These are phyloP conservation scores for Teunomyces stri DNA, from an alignment of 805 yeast genomes.

Conservation along the genomic window DNA sequence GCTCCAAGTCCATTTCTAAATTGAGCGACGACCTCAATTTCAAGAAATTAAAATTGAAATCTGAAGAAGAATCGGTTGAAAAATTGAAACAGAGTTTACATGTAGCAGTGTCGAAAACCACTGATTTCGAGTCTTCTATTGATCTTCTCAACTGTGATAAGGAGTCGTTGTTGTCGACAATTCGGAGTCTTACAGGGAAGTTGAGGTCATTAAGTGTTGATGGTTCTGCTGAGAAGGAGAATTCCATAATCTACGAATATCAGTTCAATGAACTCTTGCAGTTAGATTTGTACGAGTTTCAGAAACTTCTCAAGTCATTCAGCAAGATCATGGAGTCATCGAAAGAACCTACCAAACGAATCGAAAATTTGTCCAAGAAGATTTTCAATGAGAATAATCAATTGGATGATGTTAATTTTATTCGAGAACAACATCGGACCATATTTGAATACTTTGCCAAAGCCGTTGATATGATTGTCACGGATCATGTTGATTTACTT, in stretches of 20 bases:
- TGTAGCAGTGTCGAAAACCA: conserved; percentile 45
- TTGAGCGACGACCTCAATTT: conserved; percentile 21
- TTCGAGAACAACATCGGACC: conserved; percentile 41
- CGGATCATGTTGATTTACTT: conserved; percentile 49
- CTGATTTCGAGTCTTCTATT: conserved; percentile 27
- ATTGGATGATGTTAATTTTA: conserved; percentile 10
- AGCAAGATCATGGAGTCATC: conserved; percentile 60
- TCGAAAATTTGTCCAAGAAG: conserved; percentile 38
- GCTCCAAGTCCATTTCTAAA: conserved; percentile 19
- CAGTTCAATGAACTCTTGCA: conserved; percentile 43
- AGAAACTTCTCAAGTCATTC: conserved; percentile 49
- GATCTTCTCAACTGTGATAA: conserved; percentile 41
- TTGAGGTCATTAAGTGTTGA: conserved; percentile 23
- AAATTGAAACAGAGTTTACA: conserved; percentile 38
- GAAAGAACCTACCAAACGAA: conserved; percentile 54
- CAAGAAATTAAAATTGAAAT: conserved; percentile 12
- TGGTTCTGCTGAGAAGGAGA: conserved; percentile 8
- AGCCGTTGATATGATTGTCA: conserved; percentile 57
- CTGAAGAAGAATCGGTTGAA: conserved; percentile 19
- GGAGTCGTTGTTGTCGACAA: conserved; percentile 30
- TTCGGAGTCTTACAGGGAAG: conserved; percentile 40
- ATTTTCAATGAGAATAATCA: conserved; percentile 10
- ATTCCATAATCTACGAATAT: conserved; percentile 32
- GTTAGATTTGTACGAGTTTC: conserved; percentile 45
- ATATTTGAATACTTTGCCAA: conserved; percentile 55